A percentile compares a stretch with the other conserved stretches of the same genome.
phyloP scores from a whole-genome alignment of 352 stramenopile species.

The Phytophthora boehmeriae region DNA sequence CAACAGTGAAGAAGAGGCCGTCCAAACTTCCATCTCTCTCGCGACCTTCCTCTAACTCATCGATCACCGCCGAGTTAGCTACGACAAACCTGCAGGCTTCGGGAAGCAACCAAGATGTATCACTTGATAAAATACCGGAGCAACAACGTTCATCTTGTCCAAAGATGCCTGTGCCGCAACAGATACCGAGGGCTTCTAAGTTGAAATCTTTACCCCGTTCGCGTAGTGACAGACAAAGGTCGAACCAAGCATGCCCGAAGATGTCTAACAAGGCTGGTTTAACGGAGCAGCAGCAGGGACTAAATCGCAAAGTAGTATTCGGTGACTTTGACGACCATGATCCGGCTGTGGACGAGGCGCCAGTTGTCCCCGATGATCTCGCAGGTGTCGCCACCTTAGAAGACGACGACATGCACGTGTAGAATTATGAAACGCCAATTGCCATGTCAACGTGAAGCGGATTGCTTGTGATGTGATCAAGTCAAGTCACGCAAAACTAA shows the following conservation, averaged over 20 bases:
- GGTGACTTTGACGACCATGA: slow-evolving; percentile 71
- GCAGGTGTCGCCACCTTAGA: slow-evolving; percentile 29
- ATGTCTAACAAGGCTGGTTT: neutral
- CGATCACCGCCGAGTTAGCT: neutral
- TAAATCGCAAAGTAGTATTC: slow-evolving; percentile 17
- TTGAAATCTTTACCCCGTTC: slow-evolving; percentile 11
- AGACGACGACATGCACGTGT: slow-evolving; percentile 10
- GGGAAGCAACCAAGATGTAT: slow-evolving; percentile 21
- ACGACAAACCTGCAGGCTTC: neutral
- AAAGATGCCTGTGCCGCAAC: slow-evolving; percentile 11
- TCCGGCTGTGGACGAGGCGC: slow-evolving; percentile 61
- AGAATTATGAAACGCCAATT: neutral
- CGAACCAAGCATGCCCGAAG: neutral
- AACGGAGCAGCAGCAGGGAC: slow-evolving; percentile 7
- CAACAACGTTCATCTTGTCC: neutral
- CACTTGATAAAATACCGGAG: neutral
- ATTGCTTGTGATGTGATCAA: neutral
- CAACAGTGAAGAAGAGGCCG: slow-evolving; percentile 10
- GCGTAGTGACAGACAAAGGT: neutral
- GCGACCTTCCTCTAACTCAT: slow-evolving; percentile 12
- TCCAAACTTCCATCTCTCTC: slow-evolving; percentile 26
- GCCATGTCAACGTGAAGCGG: too few species aligned
- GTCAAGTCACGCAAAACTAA: neutral
- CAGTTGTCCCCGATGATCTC: slow-evolving; percentile 51
- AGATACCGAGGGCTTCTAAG: slow-evolving; percentile 7